A percentile compares a stretch with the other conserved stretches of the same genome.
These are phyloP conservation scores for Plasmodium coatneyi DNA, from an alignment of 169 alveolate species.

Conservation along the genomic window DNA sequence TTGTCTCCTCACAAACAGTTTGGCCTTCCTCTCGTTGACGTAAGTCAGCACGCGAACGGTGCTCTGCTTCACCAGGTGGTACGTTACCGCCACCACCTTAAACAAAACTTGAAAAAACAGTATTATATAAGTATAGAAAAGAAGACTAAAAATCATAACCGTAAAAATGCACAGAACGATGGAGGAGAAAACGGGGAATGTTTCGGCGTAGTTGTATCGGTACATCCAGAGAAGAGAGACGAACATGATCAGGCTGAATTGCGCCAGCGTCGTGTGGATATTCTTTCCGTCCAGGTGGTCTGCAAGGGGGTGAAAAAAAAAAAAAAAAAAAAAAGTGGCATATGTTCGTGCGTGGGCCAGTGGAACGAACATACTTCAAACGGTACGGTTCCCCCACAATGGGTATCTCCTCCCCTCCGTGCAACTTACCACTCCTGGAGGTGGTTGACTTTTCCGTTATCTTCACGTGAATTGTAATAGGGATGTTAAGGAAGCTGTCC, in stretches of 20 bases:
- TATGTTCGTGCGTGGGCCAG: neutral
- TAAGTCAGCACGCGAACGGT: neutral
- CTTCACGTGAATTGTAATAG: slow-evolving; percentile 57
- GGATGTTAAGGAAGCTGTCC: slow-evolving; percentile 1
- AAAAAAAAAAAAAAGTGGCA: neutral
- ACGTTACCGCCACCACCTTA: neutral
- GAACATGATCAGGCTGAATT: slow-evolving; percentile 1
- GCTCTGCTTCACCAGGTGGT: slow-evolving; percentile 1
- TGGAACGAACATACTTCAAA: neutral
- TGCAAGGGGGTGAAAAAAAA: neutral
- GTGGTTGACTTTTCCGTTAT: slow-evolving; percentile 17
- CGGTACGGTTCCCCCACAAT: neutral
- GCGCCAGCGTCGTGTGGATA: slow-evolving; percentile 15
- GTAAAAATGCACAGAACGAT: slow-evolving; percentile 32
- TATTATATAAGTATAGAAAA: slow-evolving; percentile 16
- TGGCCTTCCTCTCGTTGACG: neutral
- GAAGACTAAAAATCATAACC: slow-evolving; percentile 1
- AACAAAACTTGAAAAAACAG: neutral
- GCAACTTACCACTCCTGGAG: slow-evolving; percentile 19
- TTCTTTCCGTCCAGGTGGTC: slow-evolving; percentile 8
- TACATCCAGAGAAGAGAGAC: slow-evolving; percentile 44
- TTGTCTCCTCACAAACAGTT: neutral
- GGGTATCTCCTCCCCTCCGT: neutral
- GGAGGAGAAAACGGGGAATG: slow-evolving; percentile 40
- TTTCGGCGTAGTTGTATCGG: slow-evolving; percentile 30